phyloP scores from a whole-genome alignment of 768 basidiomycete genomes.

The Lyophyllum semitale region DNA sequence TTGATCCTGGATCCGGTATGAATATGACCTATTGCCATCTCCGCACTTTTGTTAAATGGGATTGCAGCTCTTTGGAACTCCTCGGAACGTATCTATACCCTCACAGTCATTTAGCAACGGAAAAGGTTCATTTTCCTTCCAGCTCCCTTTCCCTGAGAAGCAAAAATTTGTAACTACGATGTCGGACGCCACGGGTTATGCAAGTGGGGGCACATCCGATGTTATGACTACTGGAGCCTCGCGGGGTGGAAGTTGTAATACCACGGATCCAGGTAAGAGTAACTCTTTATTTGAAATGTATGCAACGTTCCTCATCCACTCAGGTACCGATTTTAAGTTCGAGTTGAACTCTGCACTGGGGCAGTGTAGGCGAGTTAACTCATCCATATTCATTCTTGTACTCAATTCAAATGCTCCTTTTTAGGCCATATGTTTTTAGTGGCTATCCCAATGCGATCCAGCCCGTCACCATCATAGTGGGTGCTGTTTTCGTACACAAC shows the following conservation, averaged over 20 bases:
- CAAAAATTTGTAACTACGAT: conserved; percentile 57
- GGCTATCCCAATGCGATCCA: conserved; percentile 45
- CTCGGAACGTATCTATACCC: conserved; percentile 57
- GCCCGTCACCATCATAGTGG: conserved; percentile 57
- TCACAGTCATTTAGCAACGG: conserved; percentile 53
- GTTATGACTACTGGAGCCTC: conserved; percentile 51
- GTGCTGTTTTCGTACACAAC: conserved; percentile 16
- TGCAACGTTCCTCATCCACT: conserved; percentile 1
- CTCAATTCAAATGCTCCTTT: not conserved
- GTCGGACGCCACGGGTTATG: conserved; percentile 75
- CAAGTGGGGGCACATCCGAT: conserved; percentile 57
- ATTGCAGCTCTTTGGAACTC: conserved; percentile 52
- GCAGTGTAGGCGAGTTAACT: conserved; percentile 57
- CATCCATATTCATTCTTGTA: not conserved
- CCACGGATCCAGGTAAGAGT: conserved; percentile 39
- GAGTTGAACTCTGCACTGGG: conserved; percentile 51
- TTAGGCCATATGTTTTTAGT: conserved; percentile 49
- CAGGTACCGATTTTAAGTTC: conserved; percentile 47
- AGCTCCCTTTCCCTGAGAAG: conserved; percentile 41
- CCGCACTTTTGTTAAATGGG: conserved; percentile 6
- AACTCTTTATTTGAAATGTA: conserved; percentile 4
- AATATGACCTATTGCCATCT: not conserved
- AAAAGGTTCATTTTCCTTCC: conserved; percentile 51
- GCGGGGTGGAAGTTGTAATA: conserved; percentile 52
- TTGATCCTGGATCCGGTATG: conserved; percentile 54